These are phyloP conservation scores for Puya raimondii DNA, from an alignment of 176 grass and related monocot species.

Conservation along the genomic window DNA sequence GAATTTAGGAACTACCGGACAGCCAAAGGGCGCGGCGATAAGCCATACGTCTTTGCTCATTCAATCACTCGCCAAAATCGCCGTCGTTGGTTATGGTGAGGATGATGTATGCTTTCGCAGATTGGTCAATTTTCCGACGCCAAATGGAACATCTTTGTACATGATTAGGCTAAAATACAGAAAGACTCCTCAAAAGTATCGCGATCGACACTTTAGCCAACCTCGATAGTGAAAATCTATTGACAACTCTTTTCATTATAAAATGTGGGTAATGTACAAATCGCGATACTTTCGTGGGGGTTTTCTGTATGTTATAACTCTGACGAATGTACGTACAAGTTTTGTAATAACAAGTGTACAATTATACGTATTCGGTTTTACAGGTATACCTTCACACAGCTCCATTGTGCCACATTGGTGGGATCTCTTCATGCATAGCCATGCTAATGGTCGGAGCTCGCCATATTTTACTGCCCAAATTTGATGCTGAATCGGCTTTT, in stretches of 20 bases:
- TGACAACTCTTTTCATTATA: background rate
- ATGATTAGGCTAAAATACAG: too few relatives aligned
- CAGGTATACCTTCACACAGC: conserved; percentile 80
- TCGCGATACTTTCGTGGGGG: too few relatives aligned
- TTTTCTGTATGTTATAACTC: background rate
- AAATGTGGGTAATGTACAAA: background rate
- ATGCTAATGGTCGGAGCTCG: conserved; percentile 58
- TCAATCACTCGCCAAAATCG: conserved; percentile 84
- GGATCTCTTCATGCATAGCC: conserved; percentile 80
- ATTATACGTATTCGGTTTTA: background rate
- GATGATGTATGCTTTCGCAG: conserved; percentile 71
- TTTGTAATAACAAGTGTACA: too few relatives aligned
- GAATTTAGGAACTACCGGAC: conserved; percentile 63
- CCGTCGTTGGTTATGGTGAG: conserved; percentile 74
- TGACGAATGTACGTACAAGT: background rate
- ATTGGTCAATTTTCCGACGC: too few relatives aligned
- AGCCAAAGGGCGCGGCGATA: conserved; percentile 71
- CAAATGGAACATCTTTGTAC: too few relatives aligned
- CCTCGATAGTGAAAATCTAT: background rate
- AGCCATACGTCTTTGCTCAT: conserved; percentile 71
- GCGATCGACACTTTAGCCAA: too few relatives aligned
- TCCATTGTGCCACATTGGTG: conserved; percentile 81
- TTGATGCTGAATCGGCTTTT: conserved; percentile 48
- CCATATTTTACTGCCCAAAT: conserved; percentile 64
- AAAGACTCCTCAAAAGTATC: too few relatives aligned